Base-by-base conservation (phyloP, 169 alveolate genomes). In the Hepatocystis sp. region DNA sequence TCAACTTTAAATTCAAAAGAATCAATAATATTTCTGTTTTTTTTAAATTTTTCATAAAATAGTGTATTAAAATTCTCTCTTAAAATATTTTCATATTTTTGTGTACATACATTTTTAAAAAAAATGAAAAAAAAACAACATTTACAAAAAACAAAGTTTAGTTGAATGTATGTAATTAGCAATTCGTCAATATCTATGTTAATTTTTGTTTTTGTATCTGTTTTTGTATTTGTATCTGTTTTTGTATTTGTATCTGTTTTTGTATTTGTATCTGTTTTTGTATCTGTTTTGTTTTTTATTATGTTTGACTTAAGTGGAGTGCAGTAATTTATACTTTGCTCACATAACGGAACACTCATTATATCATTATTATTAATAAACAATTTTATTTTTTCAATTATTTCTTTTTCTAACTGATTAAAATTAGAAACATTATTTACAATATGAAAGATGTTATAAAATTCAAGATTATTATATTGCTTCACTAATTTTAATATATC, bases 181-280 rank as follows among this genome's bases (percentile, higher is more conserved):
- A 81, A 40, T 32, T 81, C 89, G 10, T 81, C 89, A 51, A 81
- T 81, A 55, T 81, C 89, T 17, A 81, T 49, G 19, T 51, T 51
- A 53, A 81, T 55, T 49, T 61, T 40, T 56, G 5, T 36, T 36
- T 36, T 36, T 36, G 5, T 36, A 7, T 36, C 10, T 36, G 5
- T 36, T 36, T 36, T 5, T 36, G 5, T 36, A 10, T 36, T n/a
- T n/a, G n/a, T n/a, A n/a, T n/a, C n/a, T n/a, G n/a, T n/a, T n/a
- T n/a, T n/a, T n/a, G n/a, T n/a, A n/a, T n/a, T n/a, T n/a, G n/a
- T n/a, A n/a, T n/a, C n/a, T n/a, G n/a, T n/a, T n/a, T n/a, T n/a
- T n/a, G n/a, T n/a, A n/a, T n/a, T n/a, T n/a, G n/a, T n/a, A n/a
- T n/a, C n/a, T n/a, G n/a, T n/a, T n/a, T n/a, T n/a, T n/a, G n/a